phyloP scores from a whole-genome alignment of 176 grass and related monocot genomes.

The Hordeum marinum region DNA sequence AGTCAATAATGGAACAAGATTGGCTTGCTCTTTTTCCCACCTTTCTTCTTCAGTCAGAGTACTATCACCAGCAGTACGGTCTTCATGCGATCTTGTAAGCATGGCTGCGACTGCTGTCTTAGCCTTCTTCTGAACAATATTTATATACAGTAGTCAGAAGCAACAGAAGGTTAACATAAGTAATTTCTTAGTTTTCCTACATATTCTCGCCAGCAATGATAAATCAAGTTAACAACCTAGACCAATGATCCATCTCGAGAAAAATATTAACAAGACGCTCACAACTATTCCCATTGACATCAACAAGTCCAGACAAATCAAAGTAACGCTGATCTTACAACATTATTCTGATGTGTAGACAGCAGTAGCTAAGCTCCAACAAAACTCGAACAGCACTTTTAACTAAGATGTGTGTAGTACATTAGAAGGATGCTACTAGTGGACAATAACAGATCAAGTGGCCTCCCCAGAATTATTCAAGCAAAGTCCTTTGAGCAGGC shows the following conservation, averaged over 20 bases:
- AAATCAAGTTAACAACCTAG: neutral
- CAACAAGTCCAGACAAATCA: neutral
- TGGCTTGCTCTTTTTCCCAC: conserved; percentile 65
- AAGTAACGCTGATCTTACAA: neutral
- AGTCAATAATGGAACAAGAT: conserved; percentile 86
- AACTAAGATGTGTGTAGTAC: neutral
- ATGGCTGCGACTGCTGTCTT: conserved; percentile 90
- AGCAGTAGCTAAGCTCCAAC: neutral
- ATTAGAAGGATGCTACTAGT: neutral
- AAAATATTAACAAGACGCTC: neutral
- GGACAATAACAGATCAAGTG: neutral
- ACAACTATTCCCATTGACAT: neutral
- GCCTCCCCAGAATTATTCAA: neutral
- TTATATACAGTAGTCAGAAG: conserved; percentile 1
- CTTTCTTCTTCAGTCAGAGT: conserved; percentile 69
- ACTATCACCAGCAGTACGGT: conserved; percentile 46
- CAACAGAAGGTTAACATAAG: neutral
- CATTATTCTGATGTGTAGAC: neutral
- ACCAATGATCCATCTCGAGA: neutral
- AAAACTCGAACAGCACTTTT: neutral
- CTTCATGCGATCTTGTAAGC: conserved; percentile 74
- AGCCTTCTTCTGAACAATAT: conserved; percentile 61
- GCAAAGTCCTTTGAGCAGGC: neutral
- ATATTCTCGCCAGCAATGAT: neutral
- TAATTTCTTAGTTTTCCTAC: neutral